Base-by-base conservation (phyloP, 78 protist genomes). In the Tieghemostelium lacteum region DNA sequence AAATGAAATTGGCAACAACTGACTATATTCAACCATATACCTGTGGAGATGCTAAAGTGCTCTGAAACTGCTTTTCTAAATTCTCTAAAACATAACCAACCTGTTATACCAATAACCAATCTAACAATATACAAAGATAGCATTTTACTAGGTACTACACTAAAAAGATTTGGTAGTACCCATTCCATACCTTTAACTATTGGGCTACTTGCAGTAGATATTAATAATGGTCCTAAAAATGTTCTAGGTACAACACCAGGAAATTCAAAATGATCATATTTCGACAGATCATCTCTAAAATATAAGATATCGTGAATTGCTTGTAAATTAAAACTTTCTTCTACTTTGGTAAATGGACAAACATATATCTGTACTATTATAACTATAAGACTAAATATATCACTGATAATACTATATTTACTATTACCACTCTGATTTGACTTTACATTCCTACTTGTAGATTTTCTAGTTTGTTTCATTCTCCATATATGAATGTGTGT, bases 181-280 rank as follows among this genome's bases (percentile, higher is more conserved):
- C 14, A 22, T 19, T 2, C 29, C 29, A 19, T 34, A 67, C 57
- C 5, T 5, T 26, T 29, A 14, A 31, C 39, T 29, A 75, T 28
- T 57, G 96, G 94, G 3, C 16, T 5, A 3, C 87, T 49, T 29
- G 65, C 2, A 5, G 42, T 37, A 5, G 97, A 19, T 28, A 92
- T 85, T 26, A 70, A 17, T 3, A 94, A 5, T 26, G 98, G 71
- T 16, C 98, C 98, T 16, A 93, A 24, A 52, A 97, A 98, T 1
- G 98, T 93, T 24, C 99, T 80, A 28, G 98, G 99, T 31, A 98
- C 96, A 0, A 96, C 98, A 33, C 99, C 99, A 0, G 97, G 95
- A 52, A 96, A 98, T 12, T 65, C 93, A 31, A 58, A 40, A 69
- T 98, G 98, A 67, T 98, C 99, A 67, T 94, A 98, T 42, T 57